Base-by-base conservation (phyloP, 129 eudicot genomes). In the Artemisia annua region DNA sequence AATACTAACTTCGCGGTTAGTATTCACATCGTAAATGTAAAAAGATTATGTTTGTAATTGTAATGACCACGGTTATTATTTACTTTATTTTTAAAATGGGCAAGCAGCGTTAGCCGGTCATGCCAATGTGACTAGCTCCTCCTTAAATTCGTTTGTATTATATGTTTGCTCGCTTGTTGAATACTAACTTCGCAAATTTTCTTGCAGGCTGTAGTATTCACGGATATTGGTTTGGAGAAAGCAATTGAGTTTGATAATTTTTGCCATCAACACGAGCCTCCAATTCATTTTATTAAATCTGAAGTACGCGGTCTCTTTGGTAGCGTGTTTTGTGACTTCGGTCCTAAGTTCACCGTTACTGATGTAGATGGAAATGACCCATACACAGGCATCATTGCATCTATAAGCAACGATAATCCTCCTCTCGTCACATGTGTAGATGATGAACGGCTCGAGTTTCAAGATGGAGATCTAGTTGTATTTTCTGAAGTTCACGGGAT, bases 291-390 rank as follows among this genome's bases (percentile, higher is more conserved):
- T 70, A 89, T 92, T 70, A 87, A 87, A 79, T 61, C 90, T 62
- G 96, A 92, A 77, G 90, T 89, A 19, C 81, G 95, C 44, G 98
- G 98, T 32, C 95, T 89, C 57, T 92, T 92, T 73, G 96, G 96
- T 24, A 76, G 84, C 49, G 87, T 89, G 9, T 92, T 92, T 63
- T 92, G 96, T 20, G 98, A 92, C 73, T 89, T 92, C 19, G 96
- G 95, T 32, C 96, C 95, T 4, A 81, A 89, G 74, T 92, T 92
- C 54, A 89, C 90, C 0, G 96, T 92, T 52, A 22, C 58, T 63
- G 98, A 92, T 84, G 96, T 89, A 8, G 98, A 89, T 17, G 98
- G 98, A 9, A 85, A 92, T 75, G 95, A 87, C 12, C 91, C 98
- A 17, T 88, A 89, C 76, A 87, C 96, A 20, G 96, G 95, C 43